Percentiles rank a stretch among this genome's conserved stretches.
Conservation (phyloP, 1,139 yeast species). For the Nakaseomyces bracarensis region DNA sequence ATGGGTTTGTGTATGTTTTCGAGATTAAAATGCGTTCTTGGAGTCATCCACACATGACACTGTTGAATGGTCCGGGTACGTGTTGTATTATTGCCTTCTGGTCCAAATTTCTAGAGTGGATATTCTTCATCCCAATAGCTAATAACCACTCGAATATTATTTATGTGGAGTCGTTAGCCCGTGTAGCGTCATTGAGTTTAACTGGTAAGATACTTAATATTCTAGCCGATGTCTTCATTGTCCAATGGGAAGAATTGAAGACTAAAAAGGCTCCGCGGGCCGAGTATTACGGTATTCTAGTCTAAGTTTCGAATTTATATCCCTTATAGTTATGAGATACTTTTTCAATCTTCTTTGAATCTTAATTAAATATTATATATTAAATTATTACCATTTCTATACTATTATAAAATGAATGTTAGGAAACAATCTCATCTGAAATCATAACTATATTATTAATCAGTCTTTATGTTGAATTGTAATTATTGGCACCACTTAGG, state of each 20-base stretch:
- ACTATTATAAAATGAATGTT: too few relatives aligned
- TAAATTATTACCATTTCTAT: neutral
- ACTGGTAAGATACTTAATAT: constrained; percentile 68
- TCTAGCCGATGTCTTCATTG: constrained; percentile 66
- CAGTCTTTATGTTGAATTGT: too few relatives aligned
- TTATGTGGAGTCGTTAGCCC: constrained; percentile 81
- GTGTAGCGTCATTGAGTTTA: constrained; percentile 68
- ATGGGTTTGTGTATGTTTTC: constrained; percentile 17
- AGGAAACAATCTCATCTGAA: too few relatives aligned
- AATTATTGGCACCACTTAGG: constrained; percentile 34
- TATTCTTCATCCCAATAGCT: constrained; percentile 34
- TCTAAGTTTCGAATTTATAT: too few relatives aligned
- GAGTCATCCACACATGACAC: constrained; percentile 32
- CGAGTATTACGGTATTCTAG: constrained; percentile 71
- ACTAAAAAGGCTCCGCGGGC: constrained; percentile 44
- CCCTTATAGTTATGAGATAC: too few relatives aligned
- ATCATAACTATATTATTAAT: too few relatives aligned
- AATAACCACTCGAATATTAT: constrained; percentile 52
- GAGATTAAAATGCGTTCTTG: constrained; percentile 15
- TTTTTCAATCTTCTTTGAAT: too few relatives aligned
- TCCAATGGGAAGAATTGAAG: constrained; percentile 75
- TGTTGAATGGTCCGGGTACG: constrained; percentile 94
- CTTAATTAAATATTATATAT: neutral
- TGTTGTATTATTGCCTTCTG: constrained; percentile 60
- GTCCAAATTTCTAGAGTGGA: constrained; percentile 43